Percentiles rank a stretch among this genome's conserved stretches.
Conservation (phyloP, 164 flowering plant species). For the Santalum album region DNA sequence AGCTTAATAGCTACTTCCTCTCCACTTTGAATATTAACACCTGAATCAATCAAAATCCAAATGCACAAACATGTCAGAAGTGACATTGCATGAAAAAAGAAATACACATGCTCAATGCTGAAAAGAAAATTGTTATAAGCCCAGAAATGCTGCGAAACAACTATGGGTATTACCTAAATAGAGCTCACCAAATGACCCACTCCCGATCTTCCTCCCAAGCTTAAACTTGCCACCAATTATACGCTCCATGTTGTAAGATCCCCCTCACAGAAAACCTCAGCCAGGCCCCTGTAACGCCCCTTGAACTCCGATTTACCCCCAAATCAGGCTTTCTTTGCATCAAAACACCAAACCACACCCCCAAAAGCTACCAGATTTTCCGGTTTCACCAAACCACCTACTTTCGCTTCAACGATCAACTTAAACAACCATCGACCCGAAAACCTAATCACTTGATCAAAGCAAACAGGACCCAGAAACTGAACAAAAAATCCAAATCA, state of each 20-base stretch:
- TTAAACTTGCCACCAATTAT: conserved; percentile 44
- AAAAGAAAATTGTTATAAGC: background rate
- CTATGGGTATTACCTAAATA: conserved; percentile 29
- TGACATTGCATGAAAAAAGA: conserved; percentile 1
- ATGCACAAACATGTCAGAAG: background rate
- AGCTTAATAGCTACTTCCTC: conserved; percentile 60
- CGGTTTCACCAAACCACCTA: background rate
- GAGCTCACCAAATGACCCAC: conserved; percentile 54
- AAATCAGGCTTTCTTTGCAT: background rate
- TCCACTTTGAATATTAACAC: conserved; percentile 53
- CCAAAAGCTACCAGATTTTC: conserved; percentile 9
- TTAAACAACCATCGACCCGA: background rate
- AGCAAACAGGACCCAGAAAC: background rate
- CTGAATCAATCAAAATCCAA: conserved; percentile 12
- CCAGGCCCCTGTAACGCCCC: background rate
- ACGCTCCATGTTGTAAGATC: conserved; percentile 38
- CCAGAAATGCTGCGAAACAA: background rate
- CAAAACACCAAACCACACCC: conserved; percentile 9
- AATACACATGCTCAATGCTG: background rate
- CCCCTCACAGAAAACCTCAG: conserved; percentile 12
- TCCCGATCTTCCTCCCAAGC: conserved; percentile 42
- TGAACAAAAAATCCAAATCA: background rate
- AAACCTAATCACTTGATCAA: background rate
- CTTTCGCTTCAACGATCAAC: background rate
- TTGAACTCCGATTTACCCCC: conserved; percentile 5